phyloP scores from a whole-genome alignment of 2,329 filamentous ascomycete genomes.

The Aspergillus luchuensis region DNA sequence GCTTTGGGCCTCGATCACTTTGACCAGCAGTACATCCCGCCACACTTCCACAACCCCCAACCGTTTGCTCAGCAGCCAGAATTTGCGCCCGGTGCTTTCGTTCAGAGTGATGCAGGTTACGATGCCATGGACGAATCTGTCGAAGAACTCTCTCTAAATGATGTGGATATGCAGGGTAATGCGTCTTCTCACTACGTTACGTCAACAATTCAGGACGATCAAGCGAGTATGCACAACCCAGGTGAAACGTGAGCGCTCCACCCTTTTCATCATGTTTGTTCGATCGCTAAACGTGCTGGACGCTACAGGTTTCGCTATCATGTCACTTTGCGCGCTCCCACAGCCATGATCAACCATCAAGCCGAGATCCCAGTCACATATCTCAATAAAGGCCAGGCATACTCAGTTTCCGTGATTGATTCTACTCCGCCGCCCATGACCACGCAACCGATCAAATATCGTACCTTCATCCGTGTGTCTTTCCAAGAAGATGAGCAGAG shows the following conservation, averaged over 20 bases:
- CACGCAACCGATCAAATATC: conserved; percentile 68
- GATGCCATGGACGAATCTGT: conserved; percentile 71
- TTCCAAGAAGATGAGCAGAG: conserved; percentile 96
- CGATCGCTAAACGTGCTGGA: conserved; percentile 18
- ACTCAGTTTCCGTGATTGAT: conserved; percentile 82
- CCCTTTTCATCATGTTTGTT: background rate
- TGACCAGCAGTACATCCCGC: conserved; percentile 57
- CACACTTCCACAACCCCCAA: conserved; percentile 68
- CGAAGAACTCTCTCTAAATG: conserved; percentile 68
- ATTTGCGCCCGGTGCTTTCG: conserved; percentile 77
- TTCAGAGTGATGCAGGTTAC: conserved; percentile 78
- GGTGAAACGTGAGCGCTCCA: conserved; percentile 56
- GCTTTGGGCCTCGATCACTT: conserved; percentile 70
- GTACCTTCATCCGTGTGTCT: conserved; percentile 90
- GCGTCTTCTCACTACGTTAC: conserved; percentile 48
- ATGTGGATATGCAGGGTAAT: conserved; percentile 55
- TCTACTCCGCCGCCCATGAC: conserved; percentile 65
- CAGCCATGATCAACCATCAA: conserved; percentile 83
- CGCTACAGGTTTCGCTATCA: conserved; percentile 75
- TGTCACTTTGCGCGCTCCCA: conserved; percentile 87
- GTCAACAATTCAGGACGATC: conserved; percentile 32
- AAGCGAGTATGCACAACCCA: conserved; percentile 30
- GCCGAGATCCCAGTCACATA: conserved; percentile 98
- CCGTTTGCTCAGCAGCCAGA: conserved; percentile 65
- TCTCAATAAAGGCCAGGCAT: conserved; percentile 95